phyloP scores from a whole-genome alignment of 768 basidiomycete species.

The Mycena metata region DNA sequence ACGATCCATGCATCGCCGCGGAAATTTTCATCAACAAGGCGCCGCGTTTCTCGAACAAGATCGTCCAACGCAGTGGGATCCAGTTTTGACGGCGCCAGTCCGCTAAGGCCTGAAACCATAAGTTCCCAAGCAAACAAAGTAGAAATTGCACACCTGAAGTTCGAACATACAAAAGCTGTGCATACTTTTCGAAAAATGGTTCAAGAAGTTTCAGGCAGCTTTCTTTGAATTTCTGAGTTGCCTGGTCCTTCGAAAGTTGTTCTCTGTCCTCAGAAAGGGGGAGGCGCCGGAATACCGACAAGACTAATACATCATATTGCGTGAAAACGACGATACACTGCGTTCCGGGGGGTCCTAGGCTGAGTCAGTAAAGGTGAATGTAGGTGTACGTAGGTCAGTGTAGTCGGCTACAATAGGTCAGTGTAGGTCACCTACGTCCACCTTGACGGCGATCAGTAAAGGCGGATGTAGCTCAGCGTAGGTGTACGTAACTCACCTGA shows the following conservation, averaged over 20 bases:
- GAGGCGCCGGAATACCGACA: background rate
- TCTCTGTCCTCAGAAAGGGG: background rate
- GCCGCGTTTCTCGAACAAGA: background rate
- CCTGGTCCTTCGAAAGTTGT: background rate
- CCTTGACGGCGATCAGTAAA: too few relatives aligned
- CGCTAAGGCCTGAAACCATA: background rate
- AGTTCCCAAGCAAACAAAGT: background rate
- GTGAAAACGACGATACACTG: slow-evolving; percentile 6
- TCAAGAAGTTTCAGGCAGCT: background rate
- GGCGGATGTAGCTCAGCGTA: too few relatives aligned
- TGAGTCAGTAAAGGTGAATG: too few relatives aligned
- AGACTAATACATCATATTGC: background rate
- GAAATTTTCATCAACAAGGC: background rate
- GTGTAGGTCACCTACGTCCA: too few relatives aligned
- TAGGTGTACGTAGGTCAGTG: too few relatives aligned
- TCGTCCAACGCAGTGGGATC: background rate
- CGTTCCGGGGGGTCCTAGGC: too few relatives aligned
- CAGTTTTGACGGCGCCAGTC: background rate
- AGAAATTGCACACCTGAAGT: background rate
- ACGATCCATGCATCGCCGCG: slow-evolving; percentile 4
- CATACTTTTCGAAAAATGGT: background rate
- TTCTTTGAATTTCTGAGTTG: background rate
- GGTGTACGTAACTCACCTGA: too few relatives aligned
- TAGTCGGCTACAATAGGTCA: too few relatives aligned
- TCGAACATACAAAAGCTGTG: background rate